Base-by-base conservation (phyloP, 495 filamentous ascomycete species). In the Usnea hakonensis region DNA sequence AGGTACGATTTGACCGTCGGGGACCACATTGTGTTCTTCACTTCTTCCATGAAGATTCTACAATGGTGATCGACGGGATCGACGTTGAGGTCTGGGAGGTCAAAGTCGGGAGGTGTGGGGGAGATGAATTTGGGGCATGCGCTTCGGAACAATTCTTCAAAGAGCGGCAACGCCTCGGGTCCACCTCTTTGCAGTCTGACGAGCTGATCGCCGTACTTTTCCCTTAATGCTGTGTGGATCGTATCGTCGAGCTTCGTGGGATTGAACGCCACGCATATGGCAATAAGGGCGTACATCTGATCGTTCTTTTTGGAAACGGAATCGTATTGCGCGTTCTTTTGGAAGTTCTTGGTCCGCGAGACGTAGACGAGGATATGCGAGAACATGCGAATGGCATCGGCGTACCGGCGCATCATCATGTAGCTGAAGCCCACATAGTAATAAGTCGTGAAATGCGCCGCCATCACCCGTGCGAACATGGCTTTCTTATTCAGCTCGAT, bases 331-430 rank as follows among this genome's bases (percentile, higher is more conserved):
- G 92, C 65, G 41, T 83, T 82, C 86, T 98, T 98, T 77, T 97
- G 95, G 85, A 97, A 97, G 80, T 97, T 97, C 88, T 98, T 98
- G 70, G 94, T 98, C 65, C 94, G 85, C 55, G 90, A 95, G 65
- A 97, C 95, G 79, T 98, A 98, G 77, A 98, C 89, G 73, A 98
- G 83, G 76, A 98, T 98, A 82, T 98, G 94, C 81, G 88, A 92
- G 86, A 98, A 98, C 87, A 95, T 93, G 81, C 93, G 90, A 77
- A 97, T 96, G 74, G 94, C 94, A 73, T 98, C 94, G 77, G 90
- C 90, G 72, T 98, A 98, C 72, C 94, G 89, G 75, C 93, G 91
- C 90, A 97, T 92, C 94, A 98, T 98, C 94, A 98, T 97, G 85
- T 98, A 98, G 68, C 90, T 95, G 85, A 98, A 97, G 60, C 94